Percentiles rank a stretch among this genome's conserved stretches.
Evolutionary conservation across 768 basidiomycete genomes (phyloP).

Genomic region (Sporobolomyces roseus): DNA sequence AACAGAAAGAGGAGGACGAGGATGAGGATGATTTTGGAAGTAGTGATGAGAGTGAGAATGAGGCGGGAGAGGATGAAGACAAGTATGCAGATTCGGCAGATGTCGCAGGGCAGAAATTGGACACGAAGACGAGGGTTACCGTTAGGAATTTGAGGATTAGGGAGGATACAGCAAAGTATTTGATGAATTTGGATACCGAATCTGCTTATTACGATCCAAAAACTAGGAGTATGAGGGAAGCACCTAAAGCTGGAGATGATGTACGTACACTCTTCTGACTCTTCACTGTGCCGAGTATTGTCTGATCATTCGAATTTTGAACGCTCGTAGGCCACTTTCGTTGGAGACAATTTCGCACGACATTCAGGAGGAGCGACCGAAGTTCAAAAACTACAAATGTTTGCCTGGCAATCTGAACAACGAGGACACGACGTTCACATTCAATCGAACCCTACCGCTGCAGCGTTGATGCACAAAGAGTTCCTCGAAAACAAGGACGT

Average conservation of each 20-base stretch:
- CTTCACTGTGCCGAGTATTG: background rate
- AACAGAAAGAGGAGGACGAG: constrained; percentile 60
- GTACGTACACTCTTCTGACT: constrained; percentile 54
- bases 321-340: constrained; percentile 72
- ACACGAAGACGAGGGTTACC: constrained; percentile 98
- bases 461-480: constrained; percentile 82
- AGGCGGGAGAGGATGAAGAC: constrained; percentile 76
- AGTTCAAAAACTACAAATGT: constrained; percentile 85
- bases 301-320: background rate
- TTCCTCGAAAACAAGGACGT: constrained; percentile 89
- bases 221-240: constrained; percentile 98
- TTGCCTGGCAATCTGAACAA: constrained; percentile 93
- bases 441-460: constrained; percentile 93
- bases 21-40: constrained; percentile 97
- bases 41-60: constrained; percentile 77
- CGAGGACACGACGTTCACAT: constrained; percentile 92
- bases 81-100: constrained; percentile 98
- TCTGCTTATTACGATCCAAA: constrained; percentile 99
- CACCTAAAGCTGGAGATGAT: constrained; percentile 82
- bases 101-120: constrained; percentile 94
- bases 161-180: constrained; percentile 98
- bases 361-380: constrained; percentile 87
- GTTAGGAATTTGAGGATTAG: constrained; percentile 97
- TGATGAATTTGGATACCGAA: constrained; percentile 90
- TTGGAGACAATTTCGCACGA: constrained; percentile 93